Evolutionary conservation across 352 stramenopile genomes (phyloP).

Genomic region (Phytophthora hybrid): DNA sequence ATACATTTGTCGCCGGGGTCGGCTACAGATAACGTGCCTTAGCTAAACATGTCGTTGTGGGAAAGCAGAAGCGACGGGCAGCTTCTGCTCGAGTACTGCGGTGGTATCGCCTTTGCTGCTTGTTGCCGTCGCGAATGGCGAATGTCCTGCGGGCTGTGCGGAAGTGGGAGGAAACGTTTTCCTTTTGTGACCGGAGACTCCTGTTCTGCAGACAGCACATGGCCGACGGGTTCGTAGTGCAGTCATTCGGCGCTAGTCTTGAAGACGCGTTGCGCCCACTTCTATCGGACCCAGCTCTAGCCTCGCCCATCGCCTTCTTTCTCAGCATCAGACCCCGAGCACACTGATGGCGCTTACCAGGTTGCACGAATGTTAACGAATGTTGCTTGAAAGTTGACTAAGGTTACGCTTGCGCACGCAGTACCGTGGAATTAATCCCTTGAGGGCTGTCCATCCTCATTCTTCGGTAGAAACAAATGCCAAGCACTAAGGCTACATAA

Average conservation of each 20-base stretch:
- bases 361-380: too few species aligned
- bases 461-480: too few species aligned
- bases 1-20: too few species aligned
- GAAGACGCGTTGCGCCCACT: slow-evolving; percentile 35
- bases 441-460: too few species aligned
- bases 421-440: too few species aligned
- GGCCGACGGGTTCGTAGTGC: slow-evolving; percentile 45
- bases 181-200: slow-evolving; percentile 51
- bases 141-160: slow-evolving; percentile 25
- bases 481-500: too few species aligned
- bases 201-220: slow-evolving; percentile 55
- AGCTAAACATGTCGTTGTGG: slow-evolving; percentile 1
- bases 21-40: too few species aligned
- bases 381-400: too few species aligned
- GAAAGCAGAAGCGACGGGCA: slow-evolving; percentile 32
- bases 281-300: slow-evolving; percentile 8
- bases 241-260: slow-evolving; percentile 34
- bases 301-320: neutral
- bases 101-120: slow-evolving; percentile 38
- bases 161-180: slow-evolving; percentile 38
- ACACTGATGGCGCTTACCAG: too few species aligned
- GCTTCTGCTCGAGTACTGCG: slow-evolving; percentile 42
- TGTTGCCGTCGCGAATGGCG: slow-evolving; percentile 33
- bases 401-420: too few species aligned
- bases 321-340: too few species aligned